Evolutionary conservation across 257 asterid genomes (phyloP), one percentile per base, ranked within the genome.

Genomic region (Petrea volubilis): DNA sequence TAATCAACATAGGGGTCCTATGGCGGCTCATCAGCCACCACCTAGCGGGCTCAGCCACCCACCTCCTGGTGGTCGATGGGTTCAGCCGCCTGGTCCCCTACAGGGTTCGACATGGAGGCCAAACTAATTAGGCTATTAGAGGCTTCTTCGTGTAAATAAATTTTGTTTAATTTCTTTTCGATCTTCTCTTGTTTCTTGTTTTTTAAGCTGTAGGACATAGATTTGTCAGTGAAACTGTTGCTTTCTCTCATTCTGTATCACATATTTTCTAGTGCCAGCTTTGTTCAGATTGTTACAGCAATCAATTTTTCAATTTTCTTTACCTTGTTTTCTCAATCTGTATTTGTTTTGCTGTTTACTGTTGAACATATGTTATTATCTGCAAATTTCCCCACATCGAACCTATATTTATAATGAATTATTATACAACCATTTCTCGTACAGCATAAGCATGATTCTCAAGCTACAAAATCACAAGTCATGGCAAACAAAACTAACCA

Each of bases 101-200:
- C 73, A 36, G n/a, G 80, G 80, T 3, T 23, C 80, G 20, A 73
- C 83, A 47, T 77, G 87, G 87, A 80, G 81, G 50, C 70, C 49
- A 14, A 64, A 77, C 40, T 83, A 73, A 41, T 33, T 74, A 49
- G 67, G 33, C 21, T 5, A 52, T 14, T 14, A 31, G 34, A 29
- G 36, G 43, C 6, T 59, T 29, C 3, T 7, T 7, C 5, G 24
- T 77, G 85, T 81, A 81, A 52, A 70, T 69, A 61, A 50, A 18
- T 52, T 73, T 57, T 58, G 51, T 51, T 43, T n/a, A 1, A n/a
- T n/a, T 9, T 61, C 10, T 14, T 10, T 28, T 43, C 14, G 18
- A 13, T 15, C 8, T 5, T 21, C 13, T 14, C 27, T 13, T 31
- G 28, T 59, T 47, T 36, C 38, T 59, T 65, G 33, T 58, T 73